phyloP scores from a whole-genome alignment of 768 basidiomycete genomes.

The Candolleomyces eurysporus region DNA sequence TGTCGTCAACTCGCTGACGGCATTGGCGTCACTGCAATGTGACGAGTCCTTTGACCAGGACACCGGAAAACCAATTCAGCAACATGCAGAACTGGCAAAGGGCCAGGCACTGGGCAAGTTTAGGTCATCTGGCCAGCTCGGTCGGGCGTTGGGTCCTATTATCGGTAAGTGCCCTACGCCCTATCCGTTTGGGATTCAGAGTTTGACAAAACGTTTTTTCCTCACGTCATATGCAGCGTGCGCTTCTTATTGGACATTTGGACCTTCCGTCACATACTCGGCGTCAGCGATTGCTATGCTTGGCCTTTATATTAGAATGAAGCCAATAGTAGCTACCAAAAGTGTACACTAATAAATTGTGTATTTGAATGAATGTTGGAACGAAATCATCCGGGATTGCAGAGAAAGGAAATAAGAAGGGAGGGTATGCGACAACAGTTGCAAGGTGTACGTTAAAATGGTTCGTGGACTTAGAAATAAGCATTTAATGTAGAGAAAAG shows the following conservation, averaged over 20 bases:
- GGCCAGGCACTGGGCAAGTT: slow-evolving; percentile 84
- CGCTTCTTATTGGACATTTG: slow-evolving; percentile 86
- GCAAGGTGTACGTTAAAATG: too few relatives aligned
- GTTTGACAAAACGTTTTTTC: slow-evolving; percentile 13
- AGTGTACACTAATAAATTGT: slow-evolving; percentile 18
- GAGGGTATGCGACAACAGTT: too few relatives aligned
- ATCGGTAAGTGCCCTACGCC: slow-evolving; percentile 53
- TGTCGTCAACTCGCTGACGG: slow-evolving; percentile 90
- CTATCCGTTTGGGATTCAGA: background rate
- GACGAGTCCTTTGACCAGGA: slow-evolving; percentile 65
- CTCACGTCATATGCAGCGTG: slow-evolving; percentile 51
- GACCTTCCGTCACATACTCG: slow-evolving; percentile 74
- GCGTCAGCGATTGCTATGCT: slow-evolving; percentile 65
- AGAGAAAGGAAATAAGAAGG: too few relatives aligned
- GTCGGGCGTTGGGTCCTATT: slow-evolving; percentile 88
- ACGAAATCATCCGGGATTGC: background rate
- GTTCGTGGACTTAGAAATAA: too few relatives aligned
- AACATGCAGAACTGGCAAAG: slow-evolving; percentile 72
- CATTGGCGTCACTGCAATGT: slow-evolving; percentile 87
- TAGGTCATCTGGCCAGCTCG: slow-evolving; percentile 91
- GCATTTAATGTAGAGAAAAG: background rate
- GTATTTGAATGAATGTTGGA: background rate
- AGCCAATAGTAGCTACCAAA: slow-evolving; percentile 38
- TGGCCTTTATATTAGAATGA: slow-evolving; percentile 57
- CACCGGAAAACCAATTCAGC: slow-evolving; percentile 52